Base-by-base conservation (phyloP, 2,329 filamentous ascomycete species). In the Sporothrix phasma region DNA sequence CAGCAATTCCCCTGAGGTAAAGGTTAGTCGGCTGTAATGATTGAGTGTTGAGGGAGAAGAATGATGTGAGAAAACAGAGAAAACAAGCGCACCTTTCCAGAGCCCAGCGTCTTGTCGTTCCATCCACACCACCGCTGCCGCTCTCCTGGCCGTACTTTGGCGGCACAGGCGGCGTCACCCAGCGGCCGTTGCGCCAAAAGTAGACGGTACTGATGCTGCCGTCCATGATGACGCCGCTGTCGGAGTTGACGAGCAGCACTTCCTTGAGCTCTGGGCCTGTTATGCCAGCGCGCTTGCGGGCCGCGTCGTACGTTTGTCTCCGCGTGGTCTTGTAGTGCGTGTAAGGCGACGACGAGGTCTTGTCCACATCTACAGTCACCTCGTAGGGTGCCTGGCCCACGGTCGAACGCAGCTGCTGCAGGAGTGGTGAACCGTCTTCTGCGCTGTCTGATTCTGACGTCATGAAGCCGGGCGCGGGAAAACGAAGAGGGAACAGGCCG, bases 271-370 rank as follows among this genome's bases (percentile, higher is more conserved):
- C 80, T 0, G 75, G 73, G 41, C 82, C 80, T 0, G 75, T 71
- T 56, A 93, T 84, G 0, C 77, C 77, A 1, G 81, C 83, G 15
- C 89, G 81, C 29, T 76, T 71, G 8, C 92, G 84, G 1, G 91
- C 89, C 2, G 76, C 77, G 53, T 89, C 84, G 73, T 97, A 97
- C 72, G 86, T 79, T 10, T 79, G 76, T 15, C 93, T 84, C 56
- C 81, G 78, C 0, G 89, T 94, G 0, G 93, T 97, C 75, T 99
- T 97, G 77, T 89, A 89, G 65, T 87, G 86, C 0, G 92, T 96
- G 71, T 88, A 89, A n/a, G 84, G 81, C 0, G 83, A 84, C 46
- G 75, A 74, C 7, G 68, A 43, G 0, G 79, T 81, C n/a, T 62
- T 62, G n/a, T 68, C 64, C 10, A 64, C 62, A 69, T 85, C 82